These are phyloP conservation scores for Trichoderma sp. DNA, from an alignment of 2,329 filamentous ascomycete genomes.

Conservation along the genomic window DNA sequence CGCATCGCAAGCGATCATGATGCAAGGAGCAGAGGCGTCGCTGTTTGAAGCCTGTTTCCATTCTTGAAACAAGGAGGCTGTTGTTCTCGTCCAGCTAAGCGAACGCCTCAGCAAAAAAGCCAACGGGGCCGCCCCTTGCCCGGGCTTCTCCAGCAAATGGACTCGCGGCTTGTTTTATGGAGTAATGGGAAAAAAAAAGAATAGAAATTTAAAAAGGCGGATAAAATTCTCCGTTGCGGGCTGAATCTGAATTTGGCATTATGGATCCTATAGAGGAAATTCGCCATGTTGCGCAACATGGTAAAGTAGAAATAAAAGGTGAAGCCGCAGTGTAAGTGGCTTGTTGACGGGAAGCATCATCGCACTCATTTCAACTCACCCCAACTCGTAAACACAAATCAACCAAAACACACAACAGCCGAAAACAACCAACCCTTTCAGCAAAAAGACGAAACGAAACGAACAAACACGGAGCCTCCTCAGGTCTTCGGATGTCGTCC, in stretches of 20 bases:
- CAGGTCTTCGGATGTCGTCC: background rate
- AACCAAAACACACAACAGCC: background rate
- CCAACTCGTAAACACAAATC: background rate
- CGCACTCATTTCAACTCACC: background rate
- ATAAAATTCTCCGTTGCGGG: background rate
- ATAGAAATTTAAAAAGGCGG: background rate
- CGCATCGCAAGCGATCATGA: constrained; percentile 6
- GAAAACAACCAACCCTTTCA: background rate
- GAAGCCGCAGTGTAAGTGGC: background rate
- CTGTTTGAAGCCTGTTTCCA: constrained; percentile 29
- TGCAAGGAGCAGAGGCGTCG: constrained; percentile 10
- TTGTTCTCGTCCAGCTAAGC: constrained; percentile 4
- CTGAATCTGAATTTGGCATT: background rate
- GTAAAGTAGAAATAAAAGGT: background rate
- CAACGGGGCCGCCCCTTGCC: background rate
- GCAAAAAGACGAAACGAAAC: background rate
- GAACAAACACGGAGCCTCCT: background rate
- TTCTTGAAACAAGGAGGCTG: constrained; percentile 28
- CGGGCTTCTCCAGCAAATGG: background rate
- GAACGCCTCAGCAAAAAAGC: background rate
- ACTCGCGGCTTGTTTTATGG: background rate
- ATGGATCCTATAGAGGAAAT: background rate
- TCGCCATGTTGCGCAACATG: background rate
- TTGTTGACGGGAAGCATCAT: background rate
- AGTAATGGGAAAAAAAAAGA: background rate